These are phyloP conservation scores for Pyrenochaeta sp. DNA, from an alignment of 2,329 filamentous ascomycete genomes.

Conservation along the genomic window DNA sequence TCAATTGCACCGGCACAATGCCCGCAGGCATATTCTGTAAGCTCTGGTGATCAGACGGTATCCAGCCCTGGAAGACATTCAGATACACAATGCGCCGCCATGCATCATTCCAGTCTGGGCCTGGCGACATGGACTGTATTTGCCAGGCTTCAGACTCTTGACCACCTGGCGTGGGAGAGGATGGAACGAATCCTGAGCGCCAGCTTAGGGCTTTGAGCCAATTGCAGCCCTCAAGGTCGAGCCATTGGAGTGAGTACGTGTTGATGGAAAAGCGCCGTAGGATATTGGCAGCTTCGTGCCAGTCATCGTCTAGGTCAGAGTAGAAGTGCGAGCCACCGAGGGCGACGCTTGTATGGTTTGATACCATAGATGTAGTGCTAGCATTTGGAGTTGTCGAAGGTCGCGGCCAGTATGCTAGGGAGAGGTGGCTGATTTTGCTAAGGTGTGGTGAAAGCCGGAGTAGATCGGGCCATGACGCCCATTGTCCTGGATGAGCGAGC, in stretches of 20 bases:
- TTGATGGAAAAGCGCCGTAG: constrained; percentile 64
- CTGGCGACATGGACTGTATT: constrained; percentile 16
- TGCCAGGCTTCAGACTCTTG: constrained; percentile 14
- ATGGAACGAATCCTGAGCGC: constrained; percentile 19
- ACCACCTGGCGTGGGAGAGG: neutral
- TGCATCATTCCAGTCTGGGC: constrained; percentile 50
- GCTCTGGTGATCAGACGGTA: constrained; percentile 43
- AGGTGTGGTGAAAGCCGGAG: constrained; percentile 62
- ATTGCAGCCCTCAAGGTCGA: constrained; percentile 68
- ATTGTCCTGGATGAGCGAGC: constrained; percentile 60
- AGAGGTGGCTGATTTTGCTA: constrained; percentile 68
- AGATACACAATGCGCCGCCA: constrained; percentile 57
- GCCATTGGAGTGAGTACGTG: constrained; percentile 67
- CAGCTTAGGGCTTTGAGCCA: constrained; percentile 65
- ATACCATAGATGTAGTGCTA: constrained; percentile 55
- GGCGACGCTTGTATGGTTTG: constrained; percentile 52
- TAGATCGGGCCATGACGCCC: constrained; percentile 64
- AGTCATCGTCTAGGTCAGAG: constrained; percentile 62
- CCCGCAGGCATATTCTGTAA: constrained; percentile 48
- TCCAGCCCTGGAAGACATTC: constrained; percentile 56
- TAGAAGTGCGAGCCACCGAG: constrained; percentile 64
- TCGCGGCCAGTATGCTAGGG: constrained; percentile 68
- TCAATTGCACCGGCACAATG: constrained; percentile 42
- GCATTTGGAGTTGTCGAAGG: constrained; percentile 66
- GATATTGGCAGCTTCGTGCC: constrained; percentile 64